Percentiles rank a stretch among this genome's conserved stretches.
phyloP scores from a whole-genome alignment of 805 yeast species.

The Ogataea minuta region DNA sequence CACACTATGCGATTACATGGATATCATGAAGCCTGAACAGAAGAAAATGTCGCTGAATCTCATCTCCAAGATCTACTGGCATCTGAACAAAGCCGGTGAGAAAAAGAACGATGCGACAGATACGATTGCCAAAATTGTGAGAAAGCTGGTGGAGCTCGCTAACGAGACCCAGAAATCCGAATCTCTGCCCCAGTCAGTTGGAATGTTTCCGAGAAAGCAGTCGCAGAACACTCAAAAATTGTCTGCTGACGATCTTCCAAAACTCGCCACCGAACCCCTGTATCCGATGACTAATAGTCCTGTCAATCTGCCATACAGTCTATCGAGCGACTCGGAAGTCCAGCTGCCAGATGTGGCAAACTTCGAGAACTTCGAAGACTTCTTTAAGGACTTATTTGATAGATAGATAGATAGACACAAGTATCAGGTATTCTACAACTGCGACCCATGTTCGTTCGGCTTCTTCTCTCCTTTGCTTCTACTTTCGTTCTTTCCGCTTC shows the following conservation, averaged over 20 bases:
- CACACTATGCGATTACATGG: conserved; percentile 48
- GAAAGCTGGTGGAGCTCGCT: conserved; percentile 47
- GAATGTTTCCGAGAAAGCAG: conserved; percentile 5
- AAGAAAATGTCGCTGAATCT: conserved; percentile 42
- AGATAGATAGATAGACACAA: neutral
- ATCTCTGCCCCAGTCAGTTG: neutral
- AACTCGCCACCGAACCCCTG: neutral
- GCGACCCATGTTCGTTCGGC: too few species aligned
- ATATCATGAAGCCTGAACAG: conserved; percentile 38
- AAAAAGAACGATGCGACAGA: conserved; percentile 57
- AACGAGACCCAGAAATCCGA: conserved; percentile 26
- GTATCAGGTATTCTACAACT: too few species aligned
- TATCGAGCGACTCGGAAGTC: conserved; percentile 10
- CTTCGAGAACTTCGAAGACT: conserved; percentile 54
- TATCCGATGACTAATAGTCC: neutral
- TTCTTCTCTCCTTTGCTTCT: neutral
- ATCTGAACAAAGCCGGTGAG: conserved; percentile 54
- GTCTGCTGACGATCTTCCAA: conserved; percentile 2
- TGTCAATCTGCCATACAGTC: conserved; percentile 8
- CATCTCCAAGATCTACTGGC: conserved; percentile 57
- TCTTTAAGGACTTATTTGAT: conserved; percentile 45
- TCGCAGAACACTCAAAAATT: conserved; percentile 1
- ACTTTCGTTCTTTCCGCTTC: neutral
- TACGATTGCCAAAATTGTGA: conserved; percentile 55
- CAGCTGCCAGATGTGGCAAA: conserved; percentile 45